These are phyloP conservation scores for Eucalyptus tenuipes DNA, from an alignment of 345 rosid genomes.

Conservation along the genomic window DNA sequence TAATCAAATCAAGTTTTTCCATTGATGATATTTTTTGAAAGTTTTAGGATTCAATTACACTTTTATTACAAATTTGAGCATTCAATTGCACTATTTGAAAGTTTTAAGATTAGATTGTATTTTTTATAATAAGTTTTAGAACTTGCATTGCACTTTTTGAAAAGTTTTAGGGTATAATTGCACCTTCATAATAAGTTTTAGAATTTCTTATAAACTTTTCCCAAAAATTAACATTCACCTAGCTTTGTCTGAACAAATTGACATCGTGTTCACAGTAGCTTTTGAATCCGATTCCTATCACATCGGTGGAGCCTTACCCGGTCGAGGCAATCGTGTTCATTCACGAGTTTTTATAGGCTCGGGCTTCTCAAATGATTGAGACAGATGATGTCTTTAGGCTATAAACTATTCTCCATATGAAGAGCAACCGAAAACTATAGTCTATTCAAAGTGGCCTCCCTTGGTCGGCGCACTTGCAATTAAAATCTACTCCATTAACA, in stretches of 20 bases:
- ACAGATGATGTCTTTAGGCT: neutral
- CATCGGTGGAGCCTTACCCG: neutral
- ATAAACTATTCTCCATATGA: neutral
- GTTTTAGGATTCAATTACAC: accelerated
- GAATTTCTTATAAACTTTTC: no score
- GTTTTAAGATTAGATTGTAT: no score
- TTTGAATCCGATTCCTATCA: neutral
- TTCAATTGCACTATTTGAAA: no score
- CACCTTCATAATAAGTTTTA: no score
- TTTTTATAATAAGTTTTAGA: no score
- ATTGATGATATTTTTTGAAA: accelerated
- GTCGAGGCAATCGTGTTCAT: neutral
- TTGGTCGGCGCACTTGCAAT: neutral
- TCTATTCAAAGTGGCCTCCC: neutral
- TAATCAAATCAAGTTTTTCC: no score
- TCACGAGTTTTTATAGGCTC: neutral
- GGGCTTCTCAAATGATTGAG: neutral
- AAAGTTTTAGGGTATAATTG: no score
- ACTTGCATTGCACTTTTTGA: no score
- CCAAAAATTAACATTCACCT: neutral
- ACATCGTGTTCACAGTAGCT: neutral
- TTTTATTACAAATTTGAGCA: no score
- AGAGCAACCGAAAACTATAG: neutral
- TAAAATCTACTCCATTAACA: neutral
- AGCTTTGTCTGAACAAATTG: neutral